These are phyloP conservation scores for Acorus calamus DNA, from an alignment of 106 monocot genomes.

Conservation along the genomic window DNA sequence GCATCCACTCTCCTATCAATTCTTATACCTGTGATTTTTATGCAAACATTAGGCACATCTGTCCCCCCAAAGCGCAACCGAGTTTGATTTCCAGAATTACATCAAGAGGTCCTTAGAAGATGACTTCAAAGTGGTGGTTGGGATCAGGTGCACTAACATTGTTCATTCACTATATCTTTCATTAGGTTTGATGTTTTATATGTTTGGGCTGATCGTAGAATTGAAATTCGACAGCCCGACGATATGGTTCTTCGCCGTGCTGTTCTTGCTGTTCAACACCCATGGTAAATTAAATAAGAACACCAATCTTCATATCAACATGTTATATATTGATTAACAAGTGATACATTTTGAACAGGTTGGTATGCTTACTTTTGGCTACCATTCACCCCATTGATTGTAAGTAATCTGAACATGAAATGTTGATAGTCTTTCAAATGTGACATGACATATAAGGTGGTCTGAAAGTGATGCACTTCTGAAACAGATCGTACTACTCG, in stretches of 20 bases:
- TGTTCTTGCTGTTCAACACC: slow-evolving; percentile 20
- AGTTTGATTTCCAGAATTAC: slow-evolving; percentile 21
- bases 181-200: too few species aligned
- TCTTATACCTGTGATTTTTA: too few species aligned
- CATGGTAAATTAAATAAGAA: too few species aligned
- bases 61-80: slow-evolving; percentile 12
- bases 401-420: too few species aligned
- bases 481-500: too few species aligned
- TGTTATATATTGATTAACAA: background rate
- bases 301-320: background rate
- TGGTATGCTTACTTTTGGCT: slow-evolving; percentile 20
- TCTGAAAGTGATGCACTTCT: too few species aligned
- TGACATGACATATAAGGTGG: too few species aligned
- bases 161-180: background rate
- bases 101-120: slow-evolving; percentile 22
- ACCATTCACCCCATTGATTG: slow-evolving; percentile 21
- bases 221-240: slow-evolving; percentile 9
- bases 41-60: slow-evolving; percentile 25
- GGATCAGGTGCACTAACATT: slow-evolving; percentile 20
- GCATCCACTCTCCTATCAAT: too few species aligned
- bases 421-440: too few species aligned
- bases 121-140: slow-evolving; percentile 20
- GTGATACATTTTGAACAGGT: background rate
- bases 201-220: too few species aligned
- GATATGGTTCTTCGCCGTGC: slow-evolving; percentile 18